These are phyloP conservation scores for Yamadazyma sp. DNA, from an alignment of 805 yeast genomes.

Conservation along the genomic window DNA sequence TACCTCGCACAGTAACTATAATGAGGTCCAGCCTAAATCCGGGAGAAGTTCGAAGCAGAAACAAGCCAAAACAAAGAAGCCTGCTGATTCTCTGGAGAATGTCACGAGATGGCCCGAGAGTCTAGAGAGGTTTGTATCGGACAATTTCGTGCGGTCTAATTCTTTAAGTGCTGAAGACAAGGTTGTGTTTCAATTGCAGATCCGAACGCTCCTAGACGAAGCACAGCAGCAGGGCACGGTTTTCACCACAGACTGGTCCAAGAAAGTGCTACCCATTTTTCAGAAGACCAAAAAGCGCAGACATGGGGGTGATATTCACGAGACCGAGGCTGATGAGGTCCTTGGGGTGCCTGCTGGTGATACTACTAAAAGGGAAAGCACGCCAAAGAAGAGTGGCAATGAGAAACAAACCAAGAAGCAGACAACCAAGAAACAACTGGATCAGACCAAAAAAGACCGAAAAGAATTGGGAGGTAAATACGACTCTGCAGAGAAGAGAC, in stretches of 20 bases:
- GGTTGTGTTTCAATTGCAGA: slow-evolving; percentile 46
- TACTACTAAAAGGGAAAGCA: no score
- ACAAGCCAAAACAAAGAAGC: no score
- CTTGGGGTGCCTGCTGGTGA: no score
- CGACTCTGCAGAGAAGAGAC: slow-evolving; percentile 36
- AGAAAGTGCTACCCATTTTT: slow-evolving; percentile 49
- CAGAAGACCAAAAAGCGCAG: slow-evolving; percentile 14
- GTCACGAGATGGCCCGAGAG: slow-evolving; percentile 64
- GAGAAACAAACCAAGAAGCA: not conserved
- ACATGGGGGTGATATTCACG: not conserved
- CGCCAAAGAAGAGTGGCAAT: not conserved
- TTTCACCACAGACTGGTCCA: slow-evolving; percentile 54
- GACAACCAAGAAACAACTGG: no score
- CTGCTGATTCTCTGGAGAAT: no score
- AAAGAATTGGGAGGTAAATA: slow-evolving; percentile 12
- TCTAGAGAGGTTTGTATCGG: slow-evolving; percentile 50
- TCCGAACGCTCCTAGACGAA: slow-evolving; percentile 46
- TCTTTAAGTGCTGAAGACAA: slow-evolving; percentile 33
- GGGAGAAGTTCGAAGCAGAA: not conserved
- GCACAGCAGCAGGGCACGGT: slow-evolving; percentile 48
- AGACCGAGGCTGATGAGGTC: no score
- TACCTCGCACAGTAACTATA: no score
- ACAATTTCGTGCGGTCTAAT: slow-evolving; percentile 44
- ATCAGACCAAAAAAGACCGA: not conserved
- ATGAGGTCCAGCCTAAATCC: slow-evolving; percentile 11